phyloP scores from a whole-genome alignment of 2,329 filamentous ascomycete species.

The Pseudocercospora vitis region DNA sequence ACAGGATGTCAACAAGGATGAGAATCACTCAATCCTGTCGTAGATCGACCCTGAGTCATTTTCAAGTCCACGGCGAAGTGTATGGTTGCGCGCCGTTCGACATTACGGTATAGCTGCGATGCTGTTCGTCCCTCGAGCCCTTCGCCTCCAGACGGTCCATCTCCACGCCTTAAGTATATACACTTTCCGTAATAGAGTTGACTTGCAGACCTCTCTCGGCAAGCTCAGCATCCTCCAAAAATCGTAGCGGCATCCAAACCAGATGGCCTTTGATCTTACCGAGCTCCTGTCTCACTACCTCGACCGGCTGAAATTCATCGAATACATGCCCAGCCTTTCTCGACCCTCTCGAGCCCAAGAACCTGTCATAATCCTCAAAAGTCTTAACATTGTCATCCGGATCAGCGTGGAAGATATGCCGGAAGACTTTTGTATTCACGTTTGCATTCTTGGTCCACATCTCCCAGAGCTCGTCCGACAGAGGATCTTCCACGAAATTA shows the following conservation, averaged over 20 bases:
- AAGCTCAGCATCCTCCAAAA: constrained; percentile 81
- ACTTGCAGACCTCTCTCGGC: constrained; percentile 84
- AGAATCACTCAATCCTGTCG: no score
- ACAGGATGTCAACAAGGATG: no score
- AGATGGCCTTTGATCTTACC: constrained; percentile 78
- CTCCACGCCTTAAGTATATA: constrained; percentile 61
- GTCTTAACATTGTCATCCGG: constrained; percentile 87
- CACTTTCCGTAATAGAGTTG: constrained; percentile 82
- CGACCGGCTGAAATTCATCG: constrained; percentile 70
- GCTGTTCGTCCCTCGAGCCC: no score
- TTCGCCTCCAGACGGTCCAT: not conserved
- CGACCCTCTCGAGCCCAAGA: constrained; percentile 60
- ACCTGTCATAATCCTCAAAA: constrained; percentile 85
- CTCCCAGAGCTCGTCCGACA: constrained; percentile 58
- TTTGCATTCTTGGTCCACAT: constrained; percentile 69
- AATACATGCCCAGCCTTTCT: constrained; percentile 81
- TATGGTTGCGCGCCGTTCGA: no score
- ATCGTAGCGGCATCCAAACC: constrained; percentile 93
- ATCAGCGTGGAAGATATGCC: constrained; percentile 82
- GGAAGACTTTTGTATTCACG: constrained; percentile 71
- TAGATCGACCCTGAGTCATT: no score
- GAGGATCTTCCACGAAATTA: constrained; percentile 59
- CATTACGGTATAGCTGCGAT: no score
- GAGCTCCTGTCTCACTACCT: constrained; percentile 72
- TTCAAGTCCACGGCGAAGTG: no score